Evolutionary conservation across 2,329 filamentous ascomycete genomes (phyloP).

Genomic region (Neonectria faginata): DNA sequence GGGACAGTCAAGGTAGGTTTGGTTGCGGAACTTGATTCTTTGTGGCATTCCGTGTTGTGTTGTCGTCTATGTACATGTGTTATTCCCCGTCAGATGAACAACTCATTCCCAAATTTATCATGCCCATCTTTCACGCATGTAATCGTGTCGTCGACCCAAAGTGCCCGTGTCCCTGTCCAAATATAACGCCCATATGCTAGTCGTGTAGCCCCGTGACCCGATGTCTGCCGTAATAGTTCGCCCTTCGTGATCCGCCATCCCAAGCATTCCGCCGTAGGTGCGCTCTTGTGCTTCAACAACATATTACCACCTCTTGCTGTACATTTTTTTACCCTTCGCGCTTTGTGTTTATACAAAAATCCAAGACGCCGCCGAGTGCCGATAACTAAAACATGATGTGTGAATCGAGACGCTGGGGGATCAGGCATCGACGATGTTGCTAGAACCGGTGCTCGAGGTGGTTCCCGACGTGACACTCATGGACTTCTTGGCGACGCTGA

Average conservation of each 20-base stretch:
- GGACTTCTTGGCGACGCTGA: constrained; percentile 61
- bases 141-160: constrained; percentile 17
- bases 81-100: not conserved
- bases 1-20: not conserved
- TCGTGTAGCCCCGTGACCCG: not conserved
- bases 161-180: constrained; percentile 5
- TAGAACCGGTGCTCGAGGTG: constrained; percentile 45
- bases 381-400: not conserved
- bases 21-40: not conserved
- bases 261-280: not conserved
- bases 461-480: constrained; percentile 55
- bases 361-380: constrained; percentile 1
- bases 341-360: constrained; percentile 2
- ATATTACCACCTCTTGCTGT: constrained; percentile 16
- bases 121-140: constrained; percentile 13
- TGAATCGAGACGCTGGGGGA: constrained; percentile 8
- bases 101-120: constrained; percentile 10
- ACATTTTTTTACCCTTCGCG: constrained; percentile 8
- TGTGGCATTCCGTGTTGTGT: not conserved
- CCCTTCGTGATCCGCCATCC: not conserved
- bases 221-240: not conserved
- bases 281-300: not conserved
- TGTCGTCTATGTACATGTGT: constrained; percentile 2
- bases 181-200: constrained; percentile 6
- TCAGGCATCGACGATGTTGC: constrained; percentile 41